phyloP scores from a whole-genome alignment of 768 basidiomycete genomes.

The Russula emetica region DNA sequence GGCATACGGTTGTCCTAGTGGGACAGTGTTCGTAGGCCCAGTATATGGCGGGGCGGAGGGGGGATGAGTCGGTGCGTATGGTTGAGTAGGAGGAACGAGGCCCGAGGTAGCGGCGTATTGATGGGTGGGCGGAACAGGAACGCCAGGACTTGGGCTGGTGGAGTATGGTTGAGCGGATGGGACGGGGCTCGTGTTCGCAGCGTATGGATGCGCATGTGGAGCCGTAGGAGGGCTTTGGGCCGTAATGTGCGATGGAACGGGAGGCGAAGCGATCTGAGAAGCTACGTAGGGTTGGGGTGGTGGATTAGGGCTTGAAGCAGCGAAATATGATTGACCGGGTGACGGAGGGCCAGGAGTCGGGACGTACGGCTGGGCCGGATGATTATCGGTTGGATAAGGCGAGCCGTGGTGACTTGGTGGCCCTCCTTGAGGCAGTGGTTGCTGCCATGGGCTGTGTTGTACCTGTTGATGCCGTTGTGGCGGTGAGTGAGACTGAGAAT shows the following conservation, averaged over 20 bases:
- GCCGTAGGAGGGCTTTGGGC: neutral
- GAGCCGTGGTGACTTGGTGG: neutral
- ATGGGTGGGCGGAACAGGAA: neutral
- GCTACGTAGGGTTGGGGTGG: neutral
- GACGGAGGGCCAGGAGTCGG: neutral
- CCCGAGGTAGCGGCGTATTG: neutral
- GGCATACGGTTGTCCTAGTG: constrained; percentile 5
- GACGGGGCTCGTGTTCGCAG: neutral
- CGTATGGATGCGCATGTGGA: neutral
- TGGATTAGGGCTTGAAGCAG: constrained; percentile 1
- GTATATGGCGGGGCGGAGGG: neutral
- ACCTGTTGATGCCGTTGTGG: neutral
- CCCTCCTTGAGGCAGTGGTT: constrained; percentile 2
- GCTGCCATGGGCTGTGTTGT: constrained; percentile 3
- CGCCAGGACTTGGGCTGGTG: neutral
- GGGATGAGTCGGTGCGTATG: neutral
- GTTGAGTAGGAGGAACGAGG: neutral
- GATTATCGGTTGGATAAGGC: constrained; percentile 7
- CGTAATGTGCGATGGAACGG: neutral
- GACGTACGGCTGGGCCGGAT: neutral
- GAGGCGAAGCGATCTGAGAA: neutral
- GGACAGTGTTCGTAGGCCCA: neutral
- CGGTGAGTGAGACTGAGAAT: neutral
- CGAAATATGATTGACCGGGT: constrained; percentile 1
- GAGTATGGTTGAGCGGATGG: neutral